phyloP scores from a whole-genome alignment of 371 early-diverging fungal genomes.

The Circinella minor region DNA sequence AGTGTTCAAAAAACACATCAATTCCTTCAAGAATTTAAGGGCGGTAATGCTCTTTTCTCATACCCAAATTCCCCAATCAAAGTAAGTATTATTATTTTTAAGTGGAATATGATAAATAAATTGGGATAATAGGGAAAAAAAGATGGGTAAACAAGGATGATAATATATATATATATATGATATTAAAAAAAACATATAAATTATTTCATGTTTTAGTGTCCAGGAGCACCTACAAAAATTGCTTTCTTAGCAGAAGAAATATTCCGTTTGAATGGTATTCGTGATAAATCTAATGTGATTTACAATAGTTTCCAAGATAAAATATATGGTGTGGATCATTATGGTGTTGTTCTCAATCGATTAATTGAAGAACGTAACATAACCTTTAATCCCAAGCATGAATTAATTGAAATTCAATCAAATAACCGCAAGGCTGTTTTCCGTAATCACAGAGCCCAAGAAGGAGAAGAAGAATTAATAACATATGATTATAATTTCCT shows the following conservation, averaged over 20 bases:
- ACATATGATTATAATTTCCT: slow-evolving; percentile 78
- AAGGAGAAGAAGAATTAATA: slow-evolving; percentile 59
- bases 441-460: slow-evolving; percentile 54
- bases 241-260: slow-evolving; percentile 86
- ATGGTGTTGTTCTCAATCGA: slow-evolving; percentile 69
- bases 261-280: slow-evolving; percentile 72
- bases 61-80: slow-evolving; percentile 90
- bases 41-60: slow-evolving; percentile 89
- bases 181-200: too few species aligned
- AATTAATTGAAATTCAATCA: slow-evolving; percentile 72
- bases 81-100: slow-evolving; percentile 22
- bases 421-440: slow-evolving; percentile 75
- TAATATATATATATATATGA: background rate
- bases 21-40: slow-evolving; percentile 75
- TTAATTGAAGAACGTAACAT: slow-evolving; percentile 74
- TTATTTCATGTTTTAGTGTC: slow-evolving; percentile 50
- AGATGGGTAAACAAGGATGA: background rate
- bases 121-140: background rate
- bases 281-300: slow-evolving; percentile 69
- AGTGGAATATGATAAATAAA: background rate
- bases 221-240: slow-evolving; percentile 93
- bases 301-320: slow-evolving; percentile 82
- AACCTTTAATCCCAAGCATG: slow-evolving; percentile 67
- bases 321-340: slow-evolving; percentile 89
- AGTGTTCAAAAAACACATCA: slow-evolving; percentile 79